Evolutionary conservation across 768 basidiomycete species (phyloP).

Genomic region (Lactarius trivialis): DNA sequence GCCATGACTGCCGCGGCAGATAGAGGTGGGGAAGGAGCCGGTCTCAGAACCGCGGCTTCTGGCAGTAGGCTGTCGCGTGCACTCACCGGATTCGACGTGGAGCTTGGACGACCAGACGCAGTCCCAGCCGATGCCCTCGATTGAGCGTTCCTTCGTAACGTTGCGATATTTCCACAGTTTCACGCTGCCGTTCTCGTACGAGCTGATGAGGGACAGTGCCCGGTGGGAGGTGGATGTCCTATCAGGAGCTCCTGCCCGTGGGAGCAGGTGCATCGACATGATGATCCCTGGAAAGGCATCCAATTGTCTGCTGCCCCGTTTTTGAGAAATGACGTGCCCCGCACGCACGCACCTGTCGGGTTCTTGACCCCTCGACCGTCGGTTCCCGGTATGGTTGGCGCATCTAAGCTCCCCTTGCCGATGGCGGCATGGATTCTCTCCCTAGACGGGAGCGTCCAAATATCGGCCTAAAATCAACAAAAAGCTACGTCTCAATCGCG

Average conservation of each 20-base stretch:
- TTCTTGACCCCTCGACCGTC: constrained; percentile 44
- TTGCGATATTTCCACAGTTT: constrained; percentile 50
- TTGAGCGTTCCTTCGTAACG: constrained; percentile 39
- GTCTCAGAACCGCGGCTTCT: not conserved
- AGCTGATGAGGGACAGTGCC: constrained; percentile 58
- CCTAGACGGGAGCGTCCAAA: constrained; percentile 71
- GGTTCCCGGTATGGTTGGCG: constrained; percentile 27
- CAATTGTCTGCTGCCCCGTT: not conserved
- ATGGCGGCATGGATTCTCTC: constrained; percentile 79
- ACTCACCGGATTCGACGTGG: constrained; percentile 69
- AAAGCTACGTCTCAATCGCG: not conserved
- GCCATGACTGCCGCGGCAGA: constrained; percentile 61
- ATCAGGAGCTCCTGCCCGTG: not conserved
- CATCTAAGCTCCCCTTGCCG: constrained; percentile 44
- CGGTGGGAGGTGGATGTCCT: constrained; percentile 30
- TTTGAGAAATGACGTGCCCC: not conserved
- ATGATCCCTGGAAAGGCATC: constrained; percentile 65
- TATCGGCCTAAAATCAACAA: constrained; percentile 55
- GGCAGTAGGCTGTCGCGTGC: not conserved
- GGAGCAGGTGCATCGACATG: constrained; percentile 77
- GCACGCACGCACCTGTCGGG: constrained; percentile 57
- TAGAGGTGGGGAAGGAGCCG: too few relatives aligned
- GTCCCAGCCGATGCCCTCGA: constrained; percentile 74
- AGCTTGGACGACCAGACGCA: constrained; percentile 56
- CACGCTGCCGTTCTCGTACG: constrained; percentile 88